Evolutionary conservation across 2,329 filamentous ascomycete genomes (phyloP), one percentile per base, ranked within the genome.

Genomic region (Bipolaris oryzae): DNA sequence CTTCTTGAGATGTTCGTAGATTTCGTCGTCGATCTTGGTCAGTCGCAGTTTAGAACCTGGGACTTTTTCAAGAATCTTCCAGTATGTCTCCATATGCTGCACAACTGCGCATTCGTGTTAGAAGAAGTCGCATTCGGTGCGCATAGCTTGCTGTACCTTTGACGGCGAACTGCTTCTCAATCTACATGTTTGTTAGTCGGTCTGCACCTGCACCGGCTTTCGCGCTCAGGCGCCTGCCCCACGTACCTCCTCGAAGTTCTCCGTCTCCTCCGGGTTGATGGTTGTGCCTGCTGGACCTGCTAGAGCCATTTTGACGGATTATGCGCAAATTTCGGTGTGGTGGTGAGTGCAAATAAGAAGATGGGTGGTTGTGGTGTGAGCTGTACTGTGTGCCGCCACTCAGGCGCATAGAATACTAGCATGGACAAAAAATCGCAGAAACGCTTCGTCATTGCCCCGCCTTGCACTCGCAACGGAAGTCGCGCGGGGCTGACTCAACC

Each of bases 131-230:
- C 23, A 5, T 21, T 25, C 5, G 21, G 18, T 15, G n/a, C 11
- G 23, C 16, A 9, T 10, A n/a, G 15, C 15, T 37, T 20, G 10
- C 18, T 37, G 6, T 71, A 92, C 90, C 90, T 83, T 98, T 98
- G 70, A 99, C 95, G 28, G 95, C 95, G 73, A 99, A 99, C 78
- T 98, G 95, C 84, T 97, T 96, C 85, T 99, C 95, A 76, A 99
- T 97, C 91, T 96, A 65, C 6, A 31, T 52, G 53, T 61, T 74
- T 51, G 78, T 73, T 58, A 58, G 51, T 43, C 21, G 55, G 57
- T 50, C 46, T 49, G 25, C 54, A 21, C 31, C 46, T 49, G 25
- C 54, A 21, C 31, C 33, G 9, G 31, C 49, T 53, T 18, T 33
- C 7, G 37, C 20, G 47, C 33, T 25, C 11, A 37, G 39, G 35